Base-by-base conservation (phyloP, 768 basidiomycete genomes). In the Termitomyces sp. region DNA sequence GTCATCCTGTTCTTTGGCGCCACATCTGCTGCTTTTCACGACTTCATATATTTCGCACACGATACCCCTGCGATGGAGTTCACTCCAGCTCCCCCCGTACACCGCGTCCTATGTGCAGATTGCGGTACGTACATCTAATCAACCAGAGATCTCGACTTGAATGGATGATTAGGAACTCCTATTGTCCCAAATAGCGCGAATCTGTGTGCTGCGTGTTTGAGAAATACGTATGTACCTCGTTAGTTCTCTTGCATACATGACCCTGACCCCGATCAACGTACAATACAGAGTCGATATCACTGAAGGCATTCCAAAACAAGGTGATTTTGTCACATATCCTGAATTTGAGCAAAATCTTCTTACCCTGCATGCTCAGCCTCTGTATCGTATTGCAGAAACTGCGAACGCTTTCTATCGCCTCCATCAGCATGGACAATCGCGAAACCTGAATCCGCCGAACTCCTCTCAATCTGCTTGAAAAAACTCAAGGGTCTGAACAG, bases 281-380 rank as follows among this genome's bases (percentile, higher is more conserved):
- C 5, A 21, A 30, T 3, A 17, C 64, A 93, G 91, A 8, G 86
- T 98, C 59, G 97, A 99, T 70, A 96, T 99, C 68, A 98, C 95
- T 0, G 96, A 98, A 68, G 94, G 94, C 14, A 98, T 98, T 52
- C 96, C 95, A 7, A 98, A 94, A 68, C 91, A 92, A 83, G 85
- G 90, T 89, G 52, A 51, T 74, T 68, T n/a, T 51, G n/a, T 43
- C 23, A 19, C 34, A 54, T 32, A 25, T 25, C 17, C 42, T 19
- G 30, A 37, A 25, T 14, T 7, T 19, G 3, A 6, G 10, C 14
- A 5, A 21, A 11, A 27, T 5, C 11, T 21, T 5, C 11, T 21
- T 3, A 55, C 46, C 1, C 16, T 40, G 28, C 5, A 12, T 43
- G 34, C 9, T 17, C 71, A 89, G 90, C 95, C 1, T 87, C 93